A percentile compares a stretch with the other conserved stretches of the same genome.
These are phyloP conservation scores for Microbotryum silenes-acaulis DNA, from an alignment of 1,284 basidiomycete species.

Conservation along the genomic window DNA sequence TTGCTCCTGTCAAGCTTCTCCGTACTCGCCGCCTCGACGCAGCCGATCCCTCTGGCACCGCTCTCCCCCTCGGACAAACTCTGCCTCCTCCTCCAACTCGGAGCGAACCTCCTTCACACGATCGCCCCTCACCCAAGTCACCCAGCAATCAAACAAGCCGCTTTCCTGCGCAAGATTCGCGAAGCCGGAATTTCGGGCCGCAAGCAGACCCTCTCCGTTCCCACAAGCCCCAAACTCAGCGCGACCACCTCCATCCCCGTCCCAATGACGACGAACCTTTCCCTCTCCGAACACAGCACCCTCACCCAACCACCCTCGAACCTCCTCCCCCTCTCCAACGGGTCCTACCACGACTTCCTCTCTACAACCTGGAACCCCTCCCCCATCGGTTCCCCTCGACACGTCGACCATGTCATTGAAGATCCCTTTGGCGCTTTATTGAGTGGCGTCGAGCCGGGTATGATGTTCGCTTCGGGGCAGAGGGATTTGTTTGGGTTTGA, in stretches of 20 bases:
- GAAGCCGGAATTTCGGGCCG: constrained; percentile 25
- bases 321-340: neutral
- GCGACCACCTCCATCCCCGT: neutral
- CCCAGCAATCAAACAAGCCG: constrained; percentile 26
- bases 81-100: constrained; percentile 28
- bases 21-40: constrained; percentile 8
- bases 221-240: constrained; percentile 9
- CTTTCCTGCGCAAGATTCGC: constrained; percentile 26
- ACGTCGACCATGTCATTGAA: neutral
- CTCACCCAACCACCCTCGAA: neutral
- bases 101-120: constrained; percentile 28
- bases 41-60: constrained; percentile 8
- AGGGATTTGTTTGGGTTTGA: too few species aligned
- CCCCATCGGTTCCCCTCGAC: constrained; percentile 2
- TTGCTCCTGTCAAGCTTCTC: constrained; percentile 21
- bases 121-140: constrained; percentile 24
- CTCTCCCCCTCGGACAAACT: constrained; percentile 24
- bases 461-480: neutral
- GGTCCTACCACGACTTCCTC: constrained; percentile 1
- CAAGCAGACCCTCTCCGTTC: constrained; percentile 16
- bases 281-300: neutral
- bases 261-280: neutral
- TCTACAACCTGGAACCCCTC: constrained; percentile 7
- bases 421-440: constrained; percentile 26
- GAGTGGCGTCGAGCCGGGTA: constrained; percentile 15